Conservation (phyloP, 2,329 filamentous ascomycete species). For the Colletotrichum chlorophyti region DNA sequence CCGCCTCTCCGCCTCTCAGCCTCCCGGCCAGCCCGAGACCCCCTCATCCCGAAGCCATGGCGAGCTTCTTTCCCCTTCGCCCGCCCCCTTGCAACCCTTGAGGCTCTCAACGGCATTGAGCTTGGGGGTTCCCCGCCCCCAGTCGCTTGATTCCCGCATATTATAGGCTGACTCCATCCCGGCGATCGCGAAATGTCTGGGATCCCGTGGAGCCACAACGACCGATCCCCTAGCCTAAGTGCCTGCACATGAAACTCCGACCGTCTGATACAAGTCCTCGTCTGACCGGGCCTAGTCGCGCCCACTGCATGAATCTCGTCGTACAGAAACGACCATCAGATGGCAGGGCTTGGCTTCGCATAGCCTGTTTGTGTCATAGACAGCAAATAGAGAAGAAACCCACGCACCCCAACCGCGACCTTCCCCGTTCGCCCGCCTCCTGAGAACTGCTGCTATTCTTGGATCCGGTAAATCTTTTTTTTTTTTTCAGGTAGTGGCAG, state of each 20-base stretch:
- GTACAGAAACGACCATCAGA: conserved; percentile 24
- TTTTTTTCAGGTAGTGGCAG: background rate
- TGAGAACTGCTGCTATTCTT: conserved; percentile 22
- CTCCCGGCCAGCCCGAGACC: conserved; percentile 17
- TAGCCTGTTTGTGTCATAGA: conserved; percentile 1
- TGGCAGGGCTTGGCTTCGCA: conserved; percentile 3
- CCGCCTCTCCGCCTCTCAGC: conserved; percentile 3
- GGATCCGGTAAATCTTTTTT: no score
- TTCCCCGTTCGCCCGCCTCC: background rate
- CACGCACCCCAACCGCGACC: background rate
- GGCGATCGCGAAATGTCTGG: background rate
- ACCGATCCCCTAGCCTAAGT: conserved; percentile 1
- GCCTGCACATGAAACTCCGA: conserved; percentile 22
- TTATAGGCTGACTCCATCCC: background rate
- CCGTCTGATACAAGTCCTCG: conserved; percentile 27
- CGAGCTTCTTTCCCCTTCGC: background rate
- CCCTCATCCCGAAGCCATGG: background rate
- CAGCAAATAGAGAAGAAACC: background rate
- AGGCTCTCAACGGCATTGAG: background rate
- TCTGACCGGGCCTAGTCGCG: conserved; percentile 18
- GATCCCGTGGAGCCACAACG: background rate
- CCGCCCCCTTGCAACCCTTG: background rate
- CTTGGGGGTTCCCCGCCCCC: background rate
- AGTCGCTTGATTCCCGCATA: conserved; percentile 10
- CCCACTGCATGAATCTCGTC: conserved; percentile 24